These are phyloP conservation scores for Lotmaria passim DNA, from an alignment of 208 protist genomes.

Conservation along the genomic window DNA sequence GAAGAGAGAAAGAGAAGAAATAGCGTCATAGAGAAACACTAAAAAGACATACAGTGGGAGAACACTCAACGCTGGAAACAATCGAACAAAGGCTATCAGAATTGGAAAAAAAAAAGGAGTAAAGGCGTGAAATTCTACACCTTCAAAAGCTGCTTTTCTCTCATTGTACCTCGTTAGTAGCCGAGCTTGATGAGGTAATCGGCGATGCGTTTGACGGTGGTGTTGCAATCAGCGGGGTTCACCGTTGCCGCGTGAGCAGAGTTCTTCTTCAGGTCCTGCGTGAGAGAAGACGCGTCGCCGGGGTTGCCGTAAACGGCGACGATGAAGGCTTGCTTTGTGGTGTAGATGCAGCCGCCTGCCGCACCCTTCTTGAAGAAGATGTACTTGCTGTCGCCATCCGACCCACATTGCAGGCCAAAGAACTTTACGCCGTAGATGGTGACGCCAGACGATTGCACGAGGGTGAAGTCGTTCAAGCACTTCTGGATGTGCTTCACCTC, in stretches of 20 bases:
- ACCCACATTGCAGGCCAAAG: slow-evolving; percentile 79
- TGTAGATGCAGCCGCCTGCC: slow-evolving; percentile 86
- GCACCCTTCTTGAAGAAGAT: slow-evolving; percentile 91
- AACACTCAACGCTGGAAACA: slow-evolving; percentile 20
- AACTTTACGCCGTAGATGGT: slow-evolving; percentile 88
- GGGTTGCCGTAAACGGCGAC: slow-evolving; percentile 87
- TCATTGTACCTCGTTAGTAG: slow-evolving; percentile 48
- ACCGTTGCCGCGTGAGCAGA: slow-evolving; percentile 47
- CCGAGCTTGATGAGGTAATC: slow-evolving; percentile 88
- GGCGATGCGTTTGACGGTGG: slow-evolving; percentile 84
- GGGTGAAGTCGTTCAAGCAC: slow-evolving; percentile 62
- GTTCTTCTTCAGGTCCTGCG: slow-evolving; percentile 60
- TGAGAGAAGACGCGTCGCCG: slow-evolving; percentile 54
- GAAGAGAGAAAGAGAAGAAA: slow-evolving; percentile 22
- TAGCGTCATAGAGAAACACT: slow-evolving; percentile 4
- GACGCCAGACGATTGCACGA: slow-evolving; percentile 76
- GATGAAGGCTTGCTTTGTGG: slow-evolving; percentile 84
- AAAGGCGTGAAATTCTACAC: slow-evolving; percentile 15
- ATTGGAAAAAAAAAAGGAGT: slow-evolving; percentile 35
- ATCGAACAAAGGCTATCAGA: slow-evolving; percentile 2
- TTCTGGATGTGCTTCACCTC: slow-evolving; percentile 85
- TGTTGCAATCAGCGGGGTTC: slow-evolving; percentile 88
- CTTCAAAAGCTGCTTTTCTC: slow-evolving; percentile 15
- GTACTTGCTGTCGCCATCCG: slow-evolving; percentile 77
- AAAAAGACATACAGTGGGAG: slow-evolving; percentile 12